Evolutionary conservation across 257 asterid genomes (phyloP).

Genomic region (Solanum pennellii): DNA sequence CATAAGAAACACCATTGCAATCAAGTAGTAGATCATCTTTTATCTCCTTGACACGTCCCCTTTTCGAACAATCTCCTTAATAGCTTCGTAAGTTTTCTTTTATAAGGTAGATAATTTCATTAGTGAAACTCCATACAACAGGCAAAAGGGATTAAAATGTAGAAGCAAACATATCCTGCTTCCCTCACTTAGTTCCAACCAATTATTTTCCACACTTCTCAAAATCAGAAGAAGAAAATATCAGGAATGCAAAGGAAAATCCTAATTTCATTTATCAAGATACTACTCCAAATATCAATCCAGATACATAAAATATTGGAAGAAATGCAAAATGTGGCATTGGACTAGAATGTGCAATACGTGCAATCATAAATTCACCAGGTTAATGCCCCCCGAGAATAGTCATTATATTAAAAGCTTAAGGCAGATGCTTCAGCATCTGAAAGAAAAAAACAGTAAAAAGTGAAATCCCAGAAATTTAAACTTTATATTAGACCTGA

Average conservation of each 20-base stretch:
- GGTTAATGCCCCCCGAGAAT: neutral
- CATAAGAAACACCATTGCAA: neutral
- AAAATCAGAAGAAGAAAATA: neutral
- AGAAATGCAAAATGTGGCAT: neutral
- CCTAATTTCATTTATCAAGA: neutral
- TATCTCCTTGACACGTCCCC: neutral
- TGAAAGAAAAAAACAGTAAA: neutral
- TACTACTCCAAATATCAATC: neutral
- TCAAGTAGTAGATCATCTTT: neutral
- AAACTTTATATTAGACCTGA: slow-evolving; percentile 41
- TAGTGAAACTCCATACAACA: neutral
- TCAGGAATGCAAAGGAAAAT: neutral
- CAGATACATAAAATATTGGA: neutral
- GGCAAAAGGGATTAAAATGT: neutral
- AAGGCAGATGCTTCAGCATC: neutral
- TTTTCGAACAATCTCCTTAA: neutral
- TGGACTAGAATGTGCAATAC: neutral
- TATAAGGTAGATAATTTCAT: neutral
- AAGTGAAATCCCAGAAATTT: neutral
- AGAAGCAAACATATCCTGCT: neutral
- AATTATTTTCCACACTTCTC: neutral
- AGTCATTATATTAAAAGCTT: neutral
- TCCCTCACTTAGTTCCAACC: neutral
- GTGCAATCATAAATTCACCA: neutral
- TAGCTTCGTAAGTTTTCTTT: neutral